Evolutionary conservation across 2,329 filamentous ascomycete species (phyloP), one percentile per base, ranked within the genome.

Genomic region (Aurifilum marmelostoma): DNA sequence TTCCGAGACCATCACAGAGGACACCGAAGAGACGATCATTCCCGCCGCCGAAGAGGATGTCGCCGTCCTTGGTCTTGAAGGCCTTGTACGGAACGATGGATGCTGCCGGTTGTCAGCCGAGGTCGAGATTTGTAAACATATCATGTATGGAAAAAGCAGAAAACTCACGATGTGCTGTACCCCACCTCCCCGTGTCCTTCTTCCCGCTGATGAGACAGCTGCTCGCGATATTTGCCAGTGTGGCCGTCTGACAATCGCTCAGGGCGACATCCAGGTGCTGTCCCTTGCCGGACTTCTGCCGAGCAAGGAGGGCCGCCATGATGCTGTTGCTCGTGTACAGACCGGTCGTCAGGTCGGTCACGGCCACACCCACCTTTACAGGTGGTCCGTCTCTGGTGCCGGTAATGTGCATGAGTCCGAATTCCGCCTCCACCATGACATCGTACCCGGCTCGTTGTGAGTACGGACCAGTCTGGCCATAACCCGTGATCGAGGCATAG

Each of bases 361-460:
- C 96, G 1, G 96, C 96, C 2, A 99, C 96, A 24, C 96, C 96
- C 2, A 99, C 96, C 81, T 99, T 99, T 52, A 97, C 96, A 0
- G 96, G 96, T 1, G 94, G 91, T 0, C 95, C 94, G 75, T 97
- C 92, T 67, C 94, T 87, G 71, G 88, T 87, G 41, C 96, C 96
- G 0, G 96, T 99, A 75, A 99, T 98, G 81, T 99, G 96, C 96
- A 99, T 99, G 68, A 99, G 82, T 0, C 96, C 96, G 81, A 99
- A 94, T 78, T 98, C 96, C 70, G 96, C 96, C 83, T 99, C 96
- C 14, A 99, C 95, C 95, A 99, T 99, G 74, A 99, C 96, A 80
- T 99, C 96, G 84, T 99, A 99, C 5, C 96, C 96, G 3, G 96
- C 94, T 18, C 96, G 87, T 72, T 89, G 88, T 7, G 91, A 89